These are phyloP conservation scores for Iris pallida DNA, from an alignment of 116 monocot species.

Conservation along the genomic window DNA sequence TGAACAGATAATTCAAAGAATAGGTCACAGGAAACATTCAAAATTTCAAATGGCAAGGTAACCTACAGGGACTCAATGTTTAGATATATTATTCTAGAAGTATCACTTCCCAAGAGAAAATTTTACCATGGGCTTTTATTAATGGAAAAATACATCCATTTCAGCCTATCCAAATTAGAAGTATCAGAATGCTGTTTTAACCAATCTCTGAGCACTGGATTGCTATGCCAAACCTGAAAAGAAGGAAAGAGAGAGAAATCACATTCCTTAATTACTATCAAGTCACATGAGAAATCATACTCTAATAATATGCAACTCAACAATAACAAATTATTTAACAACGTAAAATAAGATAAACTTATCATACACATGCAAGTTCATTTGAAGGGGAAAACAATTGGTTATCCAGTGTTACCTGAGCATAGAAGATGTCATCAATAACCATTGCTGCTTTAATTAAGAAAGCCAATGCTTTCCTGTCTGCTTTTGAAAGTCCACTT, in stretches of 20 bases:
- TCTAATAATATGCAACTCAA: neutral
- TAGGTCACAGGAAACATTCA: no score
- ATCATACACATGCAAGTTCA: no score
- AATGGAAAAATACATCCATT: constrained; percentile 88
- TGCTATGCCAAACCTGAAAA: constrained; percentile 66
- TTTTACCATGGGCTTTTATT: constrained; percentile 96
- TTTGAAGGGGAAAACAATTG: no score
- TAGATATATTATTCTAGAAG: neutral
- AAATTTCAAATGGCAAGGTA: no score
- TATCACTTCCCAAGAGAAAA: constrained; percentile 1
- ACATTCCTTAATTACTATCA: neutral
- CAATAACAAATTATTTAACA: no score
- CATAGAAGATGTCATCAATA: constrained; percentile 77
- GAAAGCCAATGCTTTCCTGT: constrained; percentile 58
- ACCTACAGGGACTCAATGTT: neutral
- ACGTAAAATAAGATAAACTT: no score
- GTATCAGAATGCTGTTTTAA: constrained; percentile 50
- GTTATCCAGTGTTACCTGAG: constrained; percentile 37
- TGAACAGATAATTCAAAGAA: no score
- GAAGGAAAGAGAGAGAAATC: constrained; percentile 2
- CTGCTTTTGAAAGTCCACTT: constrained; percentile 56
- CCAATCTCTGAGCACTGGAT: constrained; percentile 76
- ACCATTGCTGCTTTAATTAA: constrained; percentile 72
- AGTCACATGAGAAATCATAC: neutral
- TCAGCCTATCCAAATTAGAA: constrained; percentile 60